Percentiles rank a stretch among this genome's conserved stretches.
phyloP scores from a whole-genome alignment of 352 stramenopile genomes.

The Phytophthora chlamydospora region DNA sequence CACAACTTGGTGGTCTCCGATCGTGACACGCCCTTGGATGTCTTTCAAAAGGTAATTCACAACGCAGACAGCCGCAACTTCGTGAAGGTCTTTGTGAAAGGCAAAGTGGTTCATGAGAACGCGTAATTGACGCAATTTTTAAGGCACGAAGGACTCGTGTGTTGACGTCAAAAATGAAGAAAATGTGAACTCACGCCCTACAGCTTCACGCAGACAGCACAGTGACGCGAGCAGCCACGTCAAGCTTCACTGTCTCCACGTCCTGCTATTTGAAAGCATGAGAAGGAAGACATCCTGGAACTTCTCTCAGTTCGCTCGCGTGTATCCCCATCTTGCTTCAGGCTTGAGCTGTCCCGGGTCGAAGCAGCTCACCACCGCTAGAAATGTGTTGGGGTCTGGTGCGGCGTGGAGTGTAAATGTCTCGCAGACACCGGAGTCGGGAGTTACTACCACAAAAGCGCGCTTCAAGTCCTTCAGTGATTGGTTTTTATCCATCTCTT shows the following conservation, averaged over 20 bases:
- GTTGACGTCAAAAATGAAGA: too few relatives aligned
- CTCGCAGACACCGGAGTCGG: conserved; percentile 13
- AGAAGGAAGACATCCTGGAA: too few relatives aligned
- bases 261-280: too few relatives aligned
- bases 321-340: too few relatives aligned
- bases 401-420: conserved; percentile 5
- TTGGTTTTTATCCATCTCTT: conserved; percentile 21
- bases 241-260: too few relatives aligned
- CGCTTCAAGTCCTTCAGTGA: conserved; percentile 18
- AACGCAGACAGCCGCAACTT: conserved; percentile 90
- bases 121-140: background rate
- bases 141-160: background rate
- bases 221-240: too few relatives aligned
- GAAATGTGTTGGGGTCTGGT: conserved; percentile 6
- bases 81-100: conserved; percentile 72
- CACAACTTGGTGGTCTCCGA: conserved; percentile 62
- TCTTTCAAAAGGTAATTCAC: conserved; percentile 89
- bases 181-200: too few relatives aligned
- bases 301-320: too few relatives aligned
- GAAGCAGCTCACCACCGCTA: conserved; percentile 21
- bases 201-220: too few relatives aligned
- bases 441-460: background rate
- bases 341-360: background rate
- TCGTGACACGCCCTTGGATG: conserved; percentile 46
- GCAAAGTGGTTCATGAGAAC: conserved; percentile 39